These are phyloP conservation scores for Bjerkandera adusta DNA, from an alignment of 1,284 basidiomycete genomes.

Conservation along the genomic window DNA sequence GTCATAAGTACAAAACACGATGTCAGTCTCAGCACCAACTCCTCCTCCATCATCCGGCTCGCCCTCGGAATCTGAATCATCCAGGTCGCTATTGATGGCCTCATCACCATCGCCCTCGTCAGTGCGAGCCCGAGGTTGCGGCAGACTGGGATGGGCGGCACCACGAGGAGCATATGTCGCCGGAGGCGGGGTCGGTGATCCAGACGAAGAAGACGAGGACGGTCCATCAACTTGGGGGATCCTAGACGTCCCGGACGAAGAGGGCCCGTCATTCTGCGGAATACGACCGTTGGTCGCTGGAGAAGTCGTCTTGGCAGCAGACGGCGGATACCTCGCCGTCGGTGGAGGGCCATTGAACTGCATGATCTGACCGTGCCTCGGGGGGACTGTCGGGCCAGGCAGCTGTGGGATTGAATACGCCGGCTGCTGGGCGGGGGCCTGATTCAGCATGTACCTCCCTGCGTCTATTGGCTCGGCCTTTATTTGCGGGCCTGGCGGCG, in stretches of 20 bases:
- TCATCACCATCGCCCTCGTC: conserved; percentile 58
- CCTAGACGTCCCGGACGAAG: conserved; percentile 52
- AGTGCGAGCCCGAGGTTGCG: conserved; percentile 22
- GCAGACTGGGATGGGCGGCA: conserved; percentile 29
- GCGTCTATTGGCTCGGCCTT: conserved; percentile 68
- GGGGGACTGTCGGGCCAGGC: conserved; percentile 55
- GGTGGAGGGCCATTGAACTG: conserved; percentile 26
- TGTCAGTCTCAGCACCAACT: conserved; percentile 76
- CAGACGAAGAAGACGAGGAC: conserved; percentile 36
- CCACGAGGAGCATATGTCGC: conserved; percentile 63
- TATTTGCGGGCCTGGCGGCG: conserved; percentile 48
- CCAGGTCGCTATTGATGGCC: conserved; percentile 94
- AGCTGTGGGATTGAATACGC: conserved; percentile 59
- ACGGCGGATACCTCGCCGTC: conserved; percentile 24
- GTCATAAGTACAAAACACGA: conserved; percentile 98
- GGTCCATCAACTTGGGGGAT: conserved; percentile 61
- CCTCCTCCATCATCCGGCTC: conserved; percentile 76
- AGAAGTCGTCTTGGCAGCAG: conserved; percentile 8
- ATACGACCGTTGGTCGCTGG: conserved; percentile 40
- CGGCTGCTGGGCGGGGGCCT: conserved; percentile 30
- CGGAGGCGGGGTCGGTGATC: conserved; percentile 61
- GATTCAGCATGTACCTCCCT: too few species aligned
- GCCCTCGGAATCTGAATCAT: conserved; percentile 87
- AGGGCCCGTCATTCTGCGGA: conserved; percentile 52
- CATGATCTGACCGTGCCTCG: conserved; percentile 42